Evolutionary conservation across 371 early-diverging fungal genomes (phyloP), one percentile per base, ranked within the genome.

Genomic region (Apophysomyces trapeziformis): DNA sequence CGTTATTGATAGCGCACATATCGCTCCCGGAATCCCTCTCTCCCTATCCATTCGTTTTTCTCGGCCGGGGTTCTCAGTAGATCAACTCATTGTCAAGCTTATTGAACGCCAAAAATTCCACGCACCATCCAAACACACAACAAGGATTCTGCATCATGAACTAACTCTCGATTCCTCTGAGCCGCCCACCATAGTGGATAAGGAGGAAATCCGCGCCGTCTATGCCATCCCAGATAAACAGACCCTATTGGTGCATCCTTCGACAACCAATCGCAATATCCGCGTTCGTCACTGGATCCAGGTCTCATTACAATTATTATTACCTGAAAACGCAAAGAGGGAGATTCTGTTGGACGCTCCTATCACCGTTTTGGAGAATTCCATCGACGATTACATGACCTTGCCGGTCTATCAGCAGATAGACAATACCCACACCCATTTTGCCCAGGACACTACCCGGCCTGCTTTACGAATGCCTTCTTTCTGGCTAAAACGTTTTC

Each of bases 281-380:
- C 71, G 75, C 13, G 74, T 80, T 8, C 71, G 75, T 13, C 80
- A 80, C 57, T 80, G 80, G 80, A 65, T 80, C 36, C 77, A 80
- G 44, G 67, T 80, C 7, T 58, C 67, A 4, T 38, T 75, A 21
- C 64, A 47, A 13, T 64, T 79, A 18, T 41, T 61, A 1, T 45
- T 76, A 47, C 63, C 58, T 6, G 71, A 73, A 7, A 61, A 65
- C 11, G 57, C 76, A 21, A 67, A 65, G 9, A 68, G 71, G 41
- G 73, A 76, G 37, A 43, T 77, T 12, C 65, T 69, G 16, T 74
- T 77, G 67, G 75, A 77, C 68, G 68, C 70, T 3, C 72, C 77
- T 18, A 62, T 77, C 8, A 66, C 65, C 12, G 74, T 76, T 3
- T 43, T 74, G 12, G 57, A 68, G 57, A 60, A 61, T 14, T 58